These are phyloP conservation scores for Haematococcus lacustris DNA, from an alignment of 139 green algal species.

Conservation along the genomic window DNA sequence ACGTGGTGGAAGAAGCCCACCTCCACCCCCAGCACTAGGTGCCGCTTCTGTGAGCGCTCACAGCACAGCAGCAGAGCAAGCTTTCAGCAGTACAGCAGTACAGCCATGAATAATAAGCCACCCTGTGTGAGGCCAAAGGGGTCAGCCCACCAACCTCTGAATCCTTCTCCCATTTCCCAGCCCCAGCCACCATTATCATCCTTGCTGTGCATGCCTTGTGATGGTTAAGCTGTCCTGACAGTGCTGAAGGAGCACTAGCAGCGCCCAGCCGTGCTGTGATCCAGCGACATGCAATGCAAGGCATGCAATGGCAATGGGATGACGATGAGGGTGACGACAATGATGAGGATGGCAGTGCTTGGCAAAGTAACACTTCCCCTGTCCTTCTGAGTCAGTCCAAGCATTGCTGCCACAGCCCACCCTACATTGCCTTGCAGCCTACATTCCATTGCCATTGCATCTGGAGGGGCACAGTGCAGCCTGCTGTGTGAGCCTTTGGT, in stretches of 20 bases:
- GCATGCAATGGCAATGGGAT: neutral
- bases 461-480: neutral
- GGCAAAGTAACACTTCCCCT: too few relatives aligned
- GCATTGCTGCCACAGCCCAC: neutral
- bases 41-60: neutral
- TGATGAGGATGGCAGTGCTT: too few relatives aligned
- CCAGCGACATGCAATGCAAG: neutral
- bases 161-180: too few relatives aligned
- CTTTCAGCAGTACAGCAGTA: neutral
- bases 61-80: neutral
- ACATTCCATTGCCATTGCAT: neutral
- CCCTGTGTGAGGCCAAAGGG: constrained; percentile 1
- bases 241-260: neutral
- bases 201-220: too few relatives aligned
- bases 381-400: neutral
- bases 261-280: neutral
- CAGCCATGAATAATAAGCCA: neutral
- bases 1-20: constrained; percentile 36
- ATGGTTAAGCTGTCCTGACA: neutral
- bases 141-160: too few relatives aligned
- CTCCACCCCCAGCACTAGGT: constrained; percentile 10
- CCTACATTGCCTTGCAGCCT: neutral
- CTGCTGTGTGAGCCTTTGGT: neutral
- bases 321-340: too few relatives aligned
- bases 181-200: too few relatives aligned